Conservation (phyloP, 2,329 filamentous ascomycete species). For the Clarireedia paspali region DNA sequence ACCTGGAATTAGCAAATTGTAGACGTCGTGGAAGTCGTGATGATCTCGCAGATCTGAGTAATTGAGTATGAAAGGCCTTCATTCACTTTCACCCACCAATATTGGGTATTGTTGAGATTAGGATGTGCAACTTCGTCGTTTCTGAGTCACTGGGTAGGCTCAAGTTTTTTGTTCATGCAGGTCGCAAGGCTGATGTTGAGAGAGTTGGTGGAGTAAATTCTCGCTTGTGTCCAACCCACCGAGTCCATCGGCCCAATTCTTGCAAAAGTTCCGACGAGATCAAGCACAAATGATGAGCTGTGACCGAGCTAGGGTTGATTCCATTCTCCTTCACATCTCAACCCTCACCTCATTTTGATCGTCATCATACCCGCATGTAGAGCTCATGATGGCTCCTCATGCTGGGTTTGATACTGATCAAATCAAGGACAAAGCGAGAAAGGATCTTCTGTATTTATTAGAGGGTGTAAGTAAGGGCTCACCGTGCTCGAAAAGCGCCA, state of each 20-base stretch:
- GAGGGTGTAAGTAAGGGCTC: slow-evolving; percentile 71
- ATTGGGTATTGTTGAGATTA: slow-evolving; percentile 10
- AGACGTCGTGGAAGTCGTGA: slow-evolving; percentile 16
- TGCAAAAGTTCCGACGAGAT: neutral
- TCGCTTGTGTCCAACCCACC: slow-evolving; percentile 1
- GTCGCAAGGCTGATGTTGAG: slow-evolving; percentile 6
- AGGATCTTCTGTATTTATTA: slow-evolving; percentile 82
- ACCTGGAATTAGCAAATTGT: slow-evolving; percentile 11
- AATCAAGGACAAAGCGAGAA: slow-evolving; percentile 73
- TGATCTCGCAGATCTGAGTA: slow-evolving; percentile 27
- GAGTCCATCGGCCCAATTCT: neutral
- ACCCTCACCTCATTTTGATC: slow-evolving; percentile 1
- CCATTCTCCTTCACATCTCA: neutral
- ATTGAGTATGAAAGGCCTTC: slow-evolving; percentile 21
- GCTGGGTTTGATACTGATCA: slow-evolving; percentile 66
- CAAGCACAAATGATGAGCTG: neutral
- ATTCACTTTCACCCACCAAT: slow-evolving; percentile 21
- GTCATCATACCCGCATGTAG: slow-evolving; percentile 35
- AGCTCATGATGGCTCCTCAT: slow-evolving; percentile 61
- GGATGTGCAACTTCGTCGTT: slow-evolving; percentile 9
- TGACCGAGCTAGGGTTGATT: neutral
- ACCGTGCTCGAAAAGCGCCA: slow-evolving; percentile 13
- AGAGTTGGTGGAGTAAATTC: neutral
- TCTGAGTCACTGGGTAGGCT: slow-evolving; percentile 23
- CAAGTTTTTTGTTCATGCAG: slow-evolving; percentile 10